Evolutionary conservation across 2,329 filamentous ascomycete species (phyloP), one percentile per base, ranked within the genome.

Genomic region (Epicoccum sorghinum): DNA sequence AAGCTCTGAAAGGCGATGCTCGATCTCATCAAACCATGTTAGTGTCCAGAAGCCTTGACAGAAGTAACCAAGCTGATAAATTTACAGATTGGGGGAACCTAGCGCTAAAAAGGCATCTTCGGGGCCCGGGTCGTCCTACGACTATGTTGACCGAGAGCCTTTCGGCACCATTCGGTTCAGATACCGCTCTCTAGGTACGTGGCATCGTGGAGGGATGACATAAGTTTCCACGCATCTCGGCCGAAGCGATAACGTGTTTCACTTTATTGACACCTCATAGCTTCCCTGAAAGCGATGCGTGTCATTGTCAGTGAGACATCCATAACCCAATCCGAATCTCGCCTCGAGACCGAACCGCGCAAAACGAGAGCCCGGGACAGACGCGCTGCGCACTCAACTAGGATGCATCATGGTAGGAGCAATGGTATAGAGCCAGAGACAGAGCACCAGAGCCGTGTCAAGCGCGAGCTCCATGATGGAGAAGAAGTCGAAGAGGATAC

Each of bases 231-330:
- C 9, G 27, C 6, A 9, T 9, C 4, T 10, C n/a, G 18, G 18
- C 18, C 18, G 18, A 18, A 3, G 18, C 3, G 18, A 3, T 18
- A 18, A 18, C 3, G 18, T 18, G 18, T 18, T 18, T 18, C 18
- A 3, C 18, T 18, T 18, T 18, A 10, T 23, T 36, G 33, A 45
- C 7, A 27, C 3, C 3, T 14, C 2, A 25, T 30, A 36, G 65
- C 43, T 47, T 60, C 63, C 4, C 58, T 77, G 0, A 63, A 75
- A 55, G 57, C 65, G 2, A 58, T 23, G 69, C 69, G 3, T 27
- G 54, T 12, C 61, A 51, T 6, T 42, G 59, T 4, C 6, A 39
- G 37, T 7, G 25, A 30, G 22, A 3, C 37, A 10, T 9, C 10
- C 7, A 10, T 6, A 13, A 18, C 0, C 7, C 9, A 25, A 24